These are phyloP conservation scores for Amanita muscaria DNA, from an alignment of 768 basidiomycete species.

Conservation along the genomic window DNA sequence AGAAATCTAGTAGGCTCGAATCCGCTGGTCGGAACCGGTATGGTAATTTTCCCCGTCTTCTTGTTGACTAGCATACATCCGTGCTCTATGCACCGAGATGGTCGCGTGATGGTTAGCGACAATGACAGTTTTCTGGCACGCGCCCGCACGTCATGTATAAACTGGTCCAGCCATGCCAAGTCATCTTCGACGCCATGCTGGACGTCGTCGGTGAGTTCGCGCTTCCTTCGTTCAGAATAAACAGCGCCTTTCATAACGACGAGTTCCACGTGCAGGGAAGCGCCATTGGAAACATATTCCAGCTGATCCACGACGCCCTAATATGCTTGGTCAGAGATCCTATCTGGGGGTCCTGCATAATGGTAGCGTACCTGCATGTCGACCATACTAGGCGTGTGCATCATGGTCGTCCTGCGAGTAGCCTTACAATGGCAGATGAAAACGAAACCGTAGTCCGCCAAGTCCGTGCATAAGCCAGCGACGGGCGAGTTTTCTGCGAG, in stretches of 20 bases:
- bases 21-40: conserved; percentile 2
- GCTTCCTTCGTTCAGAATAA: conserved; percentile 19
- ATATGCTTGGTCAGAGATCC: not conserved
- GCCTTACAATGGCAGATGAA: conserved; percentile 6
- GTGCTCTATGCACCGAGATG: conserved; percentile 5
- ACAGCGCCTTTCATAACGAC: conserved; percentile 15
- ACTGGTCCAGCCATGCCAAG: conserved; percentile 4
- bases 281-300: conserved; percentile 3
- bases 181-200: conserved; percentile 15
- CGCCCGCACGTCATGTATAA: conserved; percentile 1
- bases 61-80: conserved; percentile 6
- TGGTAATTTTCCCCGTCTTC: conserved; percentile 6
- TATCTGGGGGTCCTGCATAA: not conserved
- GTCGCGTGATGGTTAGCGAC: conserved; percentile 5
- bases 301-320: conserved; percentile 8
- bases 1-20: conserved; percentile 1
- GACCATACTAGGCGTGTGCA: conserved; percentile 7
- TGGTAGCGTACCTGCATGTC: conserved; percentile 1
- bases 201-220: conserved; percentile 23
- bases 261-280: conserved; percentile 2
- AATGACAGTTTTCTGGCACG: conserved; percentile 7
- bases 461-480: conserved; percentile 5
- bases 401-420: conserved; percentile 6
- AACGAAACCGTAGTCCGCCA: conserved; percentile 2
- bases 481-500: conserved; percentile 1